These are phyloP conservation scores for Pilobolus umbonatus DNA, from an alignment of 192 early-diverging fungal genomes.

Conservation along the genomic window DNA sequence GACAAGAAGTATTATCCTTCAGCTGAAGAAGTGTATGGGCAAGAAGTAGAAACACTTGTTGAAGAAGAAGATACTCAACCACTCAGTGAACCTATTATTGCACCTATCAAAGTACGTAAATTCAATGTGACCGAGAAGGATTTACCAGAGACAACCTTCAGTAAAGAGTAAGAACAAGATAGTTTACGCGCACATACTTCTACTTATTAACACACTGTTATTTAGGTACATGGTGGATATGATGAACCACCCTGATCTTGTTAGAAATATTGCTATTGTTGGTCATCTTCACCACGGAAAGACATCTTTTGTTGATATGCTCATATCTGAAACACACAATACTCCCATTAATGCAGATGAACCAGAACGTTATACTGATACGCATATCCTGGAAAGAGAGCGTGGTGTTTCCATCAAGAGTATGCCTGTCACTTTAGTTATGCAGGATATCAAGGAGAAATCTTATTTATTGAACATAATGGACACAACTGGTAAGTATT, in stretches of 20 bases:
- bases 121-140: constrained; percentile 82
- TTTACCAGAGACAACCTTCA: constrained; percentile 78
- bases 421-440: constrained; percentile 88
- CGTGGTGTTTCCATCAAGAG: constrained; percentile 90
- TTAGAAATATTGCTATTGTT: constrained; percentile 86
- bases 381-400: constrained; percentile 84
- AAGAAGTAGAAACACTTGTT: constrained; percentile 90
- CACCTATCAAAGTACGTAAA: constrained; percentile 82
- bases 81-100: constrained; percentile 89
- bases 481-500: constrained; percentile 78
- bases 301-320: constrained; percentile 87
- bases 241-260: constrained; percentile 70
- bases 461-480: constrained; percentile 86
- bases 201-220: background rate
- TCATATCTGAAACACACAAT: constrained; percentile 85
- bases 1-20: constrained; percentile 98
- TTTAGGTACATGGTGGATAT: constrained; percentile 77
- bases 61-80: constrained; percentile 98
- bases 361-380: constrained; percentile 85
- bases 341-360: constrained; percentile 47
- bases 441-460: constrained; percentile 84
- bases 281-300: constrained; percentile 99
- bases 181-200: background rate
- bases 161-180: constrained; percentile 68
- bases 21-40: constrained; percentile 95